phyloP scores from a whole-genome alignment of 257 asterid species.

The Buddleja alternifolia region DNA sequence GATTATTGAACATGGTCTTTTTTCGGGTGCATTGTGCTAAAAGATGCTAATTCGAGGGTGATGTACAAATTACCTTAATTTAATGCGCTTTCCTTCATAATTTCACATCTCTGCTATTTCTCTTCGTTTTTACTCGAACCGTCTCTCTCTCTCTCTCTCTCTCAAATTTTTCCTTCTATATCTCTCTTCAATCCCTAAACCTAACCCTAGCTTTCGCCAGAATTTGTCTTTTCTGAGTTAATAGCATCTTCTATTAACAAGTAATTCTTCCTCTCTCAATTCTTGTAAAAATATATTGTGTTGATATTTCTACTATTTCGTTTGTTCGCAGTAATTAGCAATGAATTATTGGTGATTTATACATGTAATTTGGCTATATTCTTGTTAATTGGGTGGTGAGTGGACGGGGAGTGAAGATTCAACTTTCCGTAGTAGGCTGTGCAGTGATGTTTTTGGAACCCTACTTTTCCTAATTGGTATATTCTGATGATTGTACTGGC shows the following conservation, averaged over 20 bases:
- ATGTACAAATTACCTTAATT: too few relatives aligned
- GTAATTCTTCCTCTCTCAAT: constrained; percentile 27
- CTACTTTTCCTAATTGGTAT: constrained; percentile 11
- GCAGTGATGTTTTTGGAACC: background rate
- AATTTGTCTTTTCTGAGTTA: background rate
- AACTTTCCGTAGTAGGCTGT: background rate
- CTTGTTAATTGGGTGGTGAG: background rate
- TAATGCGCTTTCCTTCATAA: background rate
- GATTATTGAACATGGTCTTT: too few relatives aligned
- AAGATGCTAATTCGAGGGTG: too few relatives aligned
- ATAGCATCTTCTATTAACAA: constrained; percentile 25
- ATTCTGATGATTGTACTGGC: constrained; percentile 7
- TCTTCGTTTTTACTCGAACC: background rate
- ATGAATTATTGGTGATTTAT: background rate
- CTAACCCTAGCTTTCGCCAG: constrained; percentile 30
- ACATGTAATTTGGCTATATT: background rate
- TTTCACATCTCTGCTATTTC: background rate
- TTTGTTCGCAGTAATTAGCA: background rate
- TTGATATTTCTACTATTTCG: background rate
- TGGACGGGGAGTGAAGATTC: background rate
- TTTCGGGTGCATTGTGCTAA: too few relatives aligned
- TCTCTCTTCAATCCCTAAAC: constrained; percentile 25
- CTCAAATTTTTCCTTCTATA: background rate
- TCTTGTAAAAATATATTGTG: background rate
- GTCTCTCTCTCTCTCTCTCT: background rate